Conservation (phyloP, 768 basidiomycete genomes). For the Agrocybe praecox region DNA sequence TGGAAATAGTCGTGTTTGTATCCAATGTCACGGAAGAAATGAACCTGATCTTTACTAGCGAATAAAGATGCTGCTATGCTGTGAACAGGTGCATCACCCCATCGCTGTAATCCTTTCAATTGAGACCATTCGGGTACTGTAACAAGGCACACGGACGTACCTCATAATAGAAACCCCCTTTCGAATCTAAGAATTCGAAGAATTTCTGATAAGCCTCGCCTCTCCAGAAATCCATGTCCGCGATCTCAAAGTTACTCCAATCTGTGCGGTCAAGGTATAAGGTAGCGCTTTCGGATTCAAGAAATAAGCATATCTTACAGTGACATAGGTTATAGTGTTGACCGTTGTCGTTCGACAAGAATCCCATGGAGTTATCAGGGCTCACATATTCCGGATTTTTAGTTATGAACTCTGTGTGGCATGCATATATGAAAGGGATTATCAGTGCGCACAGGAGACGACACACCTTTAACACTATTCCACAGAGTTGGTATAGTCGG, state of each 20-base stretch:
- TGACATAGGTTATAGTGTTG: constrained; percentile 71
- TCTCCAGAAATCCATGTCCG: constrained; percentile 87
- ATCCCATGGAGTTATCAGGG: constrained; percentile 68
- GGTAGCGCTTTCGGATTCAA: neutral
- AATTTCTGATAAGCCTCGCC: constrained; percentile 81
- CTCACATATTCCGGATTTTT: constrained; percentile 63
- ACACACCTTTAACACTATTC: constrained; percentile 66
- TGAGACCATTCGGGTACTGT: neutral
- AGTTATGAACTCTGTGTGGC: constrained; percentile 62
- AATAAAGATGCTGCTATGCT: constrained; percentile 82
- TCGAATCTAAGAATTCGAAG: constrained; percentile 79
- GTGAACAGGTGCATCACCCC: constrained; percentile 82
- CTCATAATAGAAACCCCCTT: constrained; percentile 94
- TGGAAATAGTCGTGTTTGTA: constrained; percentile 83
- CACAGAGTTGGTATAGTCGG: constrained; percentile 84
- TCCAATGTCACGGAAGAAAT: constrained; percentile 86
- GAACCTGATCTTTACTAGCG: constrained; percentile 71
- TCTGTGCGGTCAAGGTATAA: constrained; percentile 37
- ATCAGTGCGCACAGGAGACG: constrained; percentile 3
- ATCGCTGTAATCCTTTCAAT: constrained; percentile 43
- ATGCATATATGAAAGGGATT: neutral
- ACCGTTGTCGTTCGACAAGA: constrained; percentile 72
- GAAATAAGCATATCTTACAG: constrained; percentile 39
- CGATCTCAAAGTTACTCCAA: constrained; percentile 95
- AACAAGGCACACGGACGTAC: constrained; percentile 34